Percentiles rank a stretch among this genome's conserved stretches.
These are phyloP conservation scores for Marchantia paleacea DNA, from an alignment of 225 moss, liverwort and hornwort species.

Conservation along the genomic window DNA sequence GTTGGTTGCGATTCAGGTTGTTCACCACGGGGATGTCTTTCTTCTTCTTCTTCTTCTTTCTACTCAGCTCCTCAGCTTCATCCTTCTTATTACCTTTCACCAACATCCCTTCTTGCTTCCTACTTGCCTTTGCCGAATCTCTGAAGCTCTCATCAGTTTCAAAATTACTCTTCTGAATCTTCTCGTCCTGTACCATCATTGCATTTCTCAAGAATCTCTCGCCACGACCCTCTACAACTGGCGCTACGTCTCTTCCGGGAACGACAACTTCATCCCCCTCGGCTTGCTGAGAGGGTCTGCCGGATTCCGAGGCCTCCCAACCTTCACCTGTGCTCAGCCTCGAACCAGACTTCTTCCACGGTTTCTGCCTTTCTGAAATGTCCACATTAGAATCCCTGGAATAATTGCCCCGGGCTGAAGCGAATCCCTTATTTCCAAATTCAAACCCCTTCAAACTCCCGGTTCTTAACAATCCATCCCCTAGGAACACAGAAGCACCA, in stretches of 20 bases:
- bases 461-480: not conserved
- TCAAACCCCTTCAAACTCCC: not conserved
- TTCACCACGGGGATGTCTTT: constrained; percentile 18
- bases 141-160: constrained; percentile 3
- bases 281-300: not conserved
- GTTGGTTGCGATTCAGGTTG: constrained; percentile 39
- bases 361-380: not conserved
- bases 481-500: not conserved
- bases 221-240: constrained; percentile 32
- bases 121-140: constrained; percentile 3
- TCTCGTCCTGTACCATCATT: constrained; percentile 2
- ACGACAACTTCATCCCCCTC: not conserved
- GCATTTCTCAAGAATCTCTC: constrained; percentile 39
- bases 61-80: not conserved
- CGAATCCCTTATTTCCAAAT: not conserved
- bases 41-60: constrained; percentile 21
- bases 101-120: not conserved
- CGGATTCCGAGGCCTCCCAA: constrained; percentile 17
- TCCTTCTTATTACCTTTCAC: not conserved
- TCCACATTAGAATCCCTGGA: constrained; percentile 13
- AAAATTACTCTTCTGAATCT: constrained; percentile 14
- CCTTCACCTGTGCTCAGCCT: constrained; percentile 9
- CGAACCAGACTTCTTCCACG: not conserved
- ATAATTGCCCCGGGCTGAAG: not conserved
- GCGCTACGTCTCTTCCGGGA: not conserved